Evolutionary conservation across 2,329 filamentous ascomycete genomes (phyloP).

Genomic region (Fonsecaea multimorphosa): DNA sequence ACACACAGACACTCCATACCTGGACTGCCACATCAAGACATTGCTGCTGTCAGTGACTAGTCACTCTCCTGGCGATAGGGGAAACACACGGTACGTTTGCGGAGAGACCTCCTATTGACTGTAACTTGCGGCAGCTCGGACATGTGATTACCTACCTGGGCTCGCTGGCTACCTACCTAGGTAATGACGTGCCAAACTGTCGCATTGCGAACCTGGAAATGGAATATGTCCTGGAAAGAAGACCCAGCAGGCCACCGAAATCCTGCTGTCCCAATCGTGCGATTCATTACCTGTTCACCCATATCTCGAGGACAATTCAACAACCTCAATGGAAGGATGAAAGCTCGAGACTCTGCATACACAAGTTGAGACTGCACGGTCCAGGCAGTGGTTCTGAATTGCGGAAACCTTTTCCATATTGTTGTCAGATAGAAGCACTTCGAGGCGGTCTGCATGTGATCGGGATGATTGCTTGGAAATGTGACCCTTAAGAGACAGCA

Average conservation of each 20-base stretch:
- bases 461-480: no score
- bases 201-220: background rate
- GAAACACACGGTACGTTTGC: background rate
- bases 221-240: background rate
- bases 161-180: no score
- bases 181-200: background rate
- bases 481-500: no score
- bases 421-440: no score
- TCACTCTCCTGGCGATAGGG: background rate
- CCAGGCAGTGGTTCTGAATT: no score
- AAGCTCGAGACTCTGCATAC: background rate
- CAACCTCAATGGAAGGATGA: background rate
- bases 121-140: background rate
- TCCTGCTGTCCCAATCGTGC: background rate
- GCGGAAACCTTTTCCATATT: no score
- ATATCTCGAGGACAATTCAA: background rate
- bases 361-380: background rate
- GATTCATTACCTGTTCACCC: conserved; percentile 3
- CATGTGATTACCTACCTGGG: no score
- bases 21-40: background rate
- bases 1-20: background rate
- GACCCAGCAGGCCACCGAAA: background rate
- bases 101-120: background rate
- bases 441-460: no score
- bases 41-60: background rate